phyloP scores from a whole-genome alignment of 192 early-diverging fungal genomes.

The Entomortierella lignicola region DNA sequence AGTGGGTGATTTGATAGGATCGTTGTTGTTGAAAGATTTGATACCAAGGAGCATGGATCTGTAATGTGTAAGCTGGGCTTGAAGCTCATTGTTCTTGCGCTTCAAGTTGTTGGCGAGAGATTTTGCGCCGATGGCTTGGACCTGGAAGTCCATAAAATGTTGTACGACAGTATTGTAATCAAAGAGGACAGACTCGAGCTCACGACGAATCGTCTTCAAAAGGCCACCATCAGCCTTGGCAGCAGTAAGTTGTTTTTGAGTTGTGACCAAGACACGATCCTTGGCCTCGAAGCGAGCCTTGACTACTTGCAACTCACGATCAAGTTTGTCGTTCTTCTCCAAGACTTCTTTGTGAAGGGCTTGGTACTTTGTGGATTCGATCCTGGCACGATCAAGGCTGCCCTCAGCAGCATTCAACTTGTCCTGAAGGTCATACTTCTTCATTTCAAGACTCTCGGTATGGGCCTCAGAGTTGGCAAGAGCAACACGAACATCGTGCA shows the following conservation, averaged over 20 bases:
- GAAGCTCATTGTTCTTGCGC: slow-evolving; percentile 39
- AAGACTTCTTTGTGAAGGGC: slow-evolving; percentile 38
- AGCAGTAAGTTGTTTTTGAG: slow-evolving; percentile 36
- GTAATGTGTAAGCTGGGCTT: slow-evolving; percentile 37
- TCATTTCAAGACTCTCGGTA: slow-evolving; percentile 42
- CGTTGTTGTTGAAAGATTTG: slow-evolving; percentile 54
- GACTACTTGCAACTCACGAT: slow-evolving; percentile 24
- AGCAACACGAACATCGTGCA: slow-evolving; percentile 50
- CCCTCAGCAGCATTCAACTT: slow-evolving; percentile 35
- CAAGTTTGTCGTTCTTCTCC: slow-evolving; percentile 36
- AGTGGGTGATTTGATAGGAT: slow-evolving; percentile 48
- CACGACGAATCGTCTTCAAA: slow-evolving; percentile 41
- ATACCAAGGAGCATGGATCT: slow-evolving; percentile 42
- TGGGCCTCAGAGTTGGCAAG: slow-evolving; percentile 36
- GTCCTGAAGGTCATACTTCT: slow-evolving; percentile 50
- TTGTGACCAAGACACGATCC: slow-evolving; percentile 34
- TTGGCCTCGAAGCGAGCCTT: slow-evolving; percentile 47
- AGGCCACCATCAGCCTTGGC: slow-evolving; percentile 43
- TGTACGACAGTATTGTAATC: slow-evolving; percentile 51
- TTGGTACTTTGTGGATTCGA: slow-evolving; percentile 40
- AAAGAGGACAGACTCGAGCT: slow-evolving; percentile 47
- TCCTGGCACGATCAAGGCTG: slow-evolving; percentile 25
- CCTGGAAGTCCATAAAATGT: slow-evolving; percentile 50
- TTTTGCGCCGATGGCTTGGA: slow-evolving; percentile 45
- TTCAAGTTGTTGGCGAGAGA: slow-evolving; percentile 35